These are phyloP conservation scores for Peronosclerospora sorghi DNA, from an alignment of 352 stramenopile species.

Conservation along the genomic window DNA sequence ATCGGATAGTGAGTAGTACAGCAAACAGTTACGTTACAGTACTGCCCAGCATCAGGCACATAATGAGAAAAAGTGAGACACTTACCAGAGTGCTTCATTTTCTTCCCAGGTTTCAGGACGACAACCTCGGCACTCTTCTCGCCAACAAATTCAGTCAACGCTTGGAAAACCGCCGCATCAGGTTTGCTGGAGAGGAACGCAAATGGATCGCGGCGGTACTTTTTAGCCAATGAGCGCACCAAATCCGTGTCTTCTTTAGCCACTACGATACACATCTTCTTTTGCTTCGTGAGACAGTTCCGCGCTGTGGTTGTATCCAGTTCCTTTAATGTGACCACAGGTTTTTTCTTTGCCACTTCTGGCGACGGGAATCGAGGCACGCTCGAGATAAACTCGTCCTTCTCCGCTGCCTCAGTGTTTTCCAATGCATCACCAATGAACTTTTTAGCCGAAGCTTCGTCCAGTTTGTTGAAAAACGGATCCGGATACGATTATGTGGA, in stretches of 20 bases:
- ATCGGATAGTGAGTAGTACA: constrained; percentile 7
- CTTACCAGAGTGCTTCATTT: constrained; percentile 54
- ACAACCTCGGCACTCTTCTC: constrained; percentile 24
- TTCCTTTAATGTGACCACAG: constrained; percentile 30
- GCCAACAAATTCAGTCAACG: constrained; percentile 26
- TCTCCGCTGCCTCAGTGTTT: constrained; percentile 20
- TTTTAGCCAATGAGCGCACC: constrained; percentile 55
- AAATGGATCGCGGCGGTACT: constrained; percentile 59
- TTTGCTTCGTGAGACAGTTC: constrained; percentile 32
- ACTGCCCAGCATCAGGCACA: neutral
- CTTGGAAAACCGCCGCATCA: constrained; percentile 25
- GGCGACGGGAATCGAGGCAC: constrained; percentile 57
- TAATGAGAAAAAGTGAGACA: neutral
- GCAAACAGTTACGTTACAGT: constrained; percentile 1
- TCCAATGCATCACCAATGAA: constrained; percentile 44
- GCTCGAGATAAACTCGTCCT: constrained; percentile 16
- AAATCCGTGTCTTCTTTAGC: constrained; percentile 25
- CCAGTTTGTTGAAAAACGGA: too few relatives aligned
- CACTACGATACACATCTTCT: constrained; percentile 71
- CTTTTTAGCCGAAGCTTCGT: constrained; percentile 37
- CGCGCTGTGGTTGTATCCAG: constrained; percentile 25
- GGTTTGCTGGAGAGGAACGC: constrained; percentile 35
- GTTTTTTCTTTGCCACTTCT: constrained; percentile 65
- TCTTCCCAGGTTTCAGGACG: constrained; percentile 49
- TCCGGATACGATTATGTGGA: too few relatives aligned